Conservation (phyloP, 2,329 filamentous ascomycete genomes). For the Penicillium sp. region DNA sequence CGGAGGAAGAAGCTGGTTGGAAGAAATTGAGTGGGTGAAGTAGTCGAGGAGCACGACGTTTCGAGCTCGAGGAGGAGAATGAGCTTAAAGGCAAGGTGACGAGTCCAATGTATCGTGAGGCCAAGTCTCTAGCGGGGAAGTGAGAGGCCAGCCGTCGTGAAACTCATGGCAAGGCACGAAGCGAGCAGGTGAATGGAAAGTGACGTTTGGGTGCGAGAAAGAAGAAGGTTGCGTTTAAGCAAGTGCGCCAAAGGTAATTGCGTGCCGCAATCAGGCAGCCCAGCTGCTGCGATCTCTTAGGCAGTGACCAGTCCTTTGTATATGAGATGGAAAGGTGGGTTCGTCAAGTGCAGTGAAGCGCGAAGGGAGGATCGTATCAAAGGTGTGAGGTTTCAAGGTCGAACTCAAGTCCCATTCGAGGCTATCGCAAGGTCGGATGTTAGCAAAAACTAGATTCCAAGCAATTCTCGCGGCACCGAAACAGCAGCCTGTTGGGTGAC, state of each 20-base stretch:
- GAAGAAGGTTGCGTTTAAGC: background rate
- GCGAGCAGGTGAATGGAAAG: background rate
- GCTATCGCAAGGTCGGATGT: background rate
- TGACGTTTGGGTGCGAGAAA: background rate
- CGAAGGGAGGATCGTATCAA: background rate
- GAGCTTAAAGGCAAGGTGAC: background rate
- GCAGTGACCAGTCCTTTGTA: background rate
- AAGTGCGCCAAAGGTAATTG: background rate
- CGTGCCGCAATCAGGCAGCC: background rate
- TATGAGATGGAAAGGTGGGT: background rate
- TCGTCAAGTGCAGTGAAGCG: background rate
- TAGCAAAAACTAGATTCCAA: background rate
- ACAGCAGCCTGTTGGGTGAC: background rate
- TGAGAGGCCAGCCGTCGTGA: no score
- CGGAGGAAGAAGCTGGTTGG: no score
- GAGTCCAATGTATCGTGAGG: no score
- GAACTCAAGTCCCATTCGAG: background rate
- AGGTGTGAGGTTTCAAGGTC: background rate
- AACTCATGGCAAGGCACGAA: background rate
- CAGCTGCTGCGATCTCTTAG: background rate
- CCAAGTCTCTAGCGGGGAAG: no score
- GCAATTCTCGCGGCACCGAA: background rate
- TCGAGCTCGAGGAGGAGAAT: background rate
- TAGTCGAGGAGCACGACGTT: background rate
- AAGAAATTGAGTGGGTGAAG: background rate